phyloP scores from a whole-genome alignment of 805 yeast species.

The Starmerella asiatica region DNA sequence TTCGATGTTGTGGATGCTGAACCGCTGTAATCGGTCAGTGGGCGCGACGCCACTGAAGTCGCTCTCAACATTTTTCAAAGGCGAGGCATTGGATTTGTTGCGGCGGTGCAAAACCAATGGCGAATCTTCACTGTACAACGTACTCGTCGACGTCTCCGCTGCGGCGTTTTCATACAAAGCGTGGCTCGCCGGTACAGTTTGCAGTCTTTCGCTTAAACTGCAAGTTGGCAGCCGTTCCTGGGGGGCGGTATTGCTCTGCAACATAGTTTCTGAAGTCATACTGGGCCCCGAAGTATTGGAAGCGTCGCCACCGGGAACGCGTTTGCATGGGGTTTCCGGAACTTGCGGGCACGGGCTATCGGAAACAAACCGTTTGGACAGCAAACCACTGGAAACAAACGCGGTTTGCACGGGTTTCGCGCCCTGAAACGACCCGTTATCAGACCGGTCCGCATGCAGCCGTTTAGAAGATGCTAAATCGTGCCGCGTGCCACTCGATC shows the following conservation, averaged over 20 bases:
- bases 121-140: background rate
- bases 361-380: slow-evolving; percentile 44
- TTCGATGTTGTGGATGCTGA: slow-evolving; percentile 7
- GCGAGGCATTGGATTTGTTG: background rate
- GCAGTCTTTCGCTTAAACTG: background rate
- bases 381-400: slow-evolving; percentile 58
- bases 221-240: background rate
- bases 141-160: background rate
- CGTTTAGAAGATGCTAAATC: slow-evolving; percentile 11
- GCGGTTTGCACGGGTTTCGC: slow-evolving; percentile 81
- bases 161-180: background rate
- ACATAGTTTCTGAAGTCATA: too few species aligned
- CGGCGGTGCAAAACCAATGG: background rate
- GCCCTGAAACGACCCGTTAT: slow-evolving; percentile 45
- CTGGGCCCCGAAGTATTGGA: background rate
- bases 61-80: background rate
- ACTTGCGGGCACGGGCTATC: slow-evolving; percentile 21
- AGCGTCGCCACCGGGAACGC: background rate
- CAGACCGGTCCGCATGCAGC: slow-evolving; percentile 40
- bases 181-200: background rate
- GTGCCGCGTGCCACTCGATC: slow-evolving; percentile 3
- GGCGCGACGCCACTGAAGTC: slow-evolving; percentile 7
- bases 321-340: slow-evolving; percentile 55
- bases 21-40: slow-evolving; percentile 14
- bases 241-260: too few species aligned